Evolutionary conservation across 192 early-diverging fungal genomes (phyloP), one percentile per base, ranked within the genome.

Genomic region (Backusella psychrophila): DNA sequence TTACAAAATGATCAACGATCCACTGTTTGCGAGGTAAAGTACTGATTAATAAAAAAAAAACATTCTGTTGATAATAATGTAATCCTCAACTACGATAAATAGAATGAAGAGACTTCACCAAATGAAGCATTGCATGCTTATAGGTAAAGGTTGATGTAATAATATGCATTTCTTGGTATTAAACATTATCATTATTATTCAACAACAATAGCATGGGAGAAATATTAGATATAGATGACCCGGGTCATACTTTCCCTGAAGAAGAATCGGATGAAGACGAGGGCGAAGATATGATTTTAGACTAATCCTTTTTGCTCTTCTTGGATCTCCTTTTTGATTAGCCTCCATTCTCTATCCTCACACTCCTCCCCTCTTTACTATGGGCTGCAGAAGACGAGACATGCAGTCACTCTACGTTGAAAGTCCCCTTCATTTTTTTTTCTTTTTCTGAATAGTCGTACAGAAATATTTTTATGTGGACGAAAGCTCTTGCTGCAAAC

Each of bases 201-300:
- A 38, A 66, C 59, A 17, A 44, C 14, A 44, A 74, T 41, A 74
- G 56, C 21, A 66, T 67, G 65, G 66, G 44, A 3, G 41, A 75
- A 46, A 34, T 42, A 67, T 34, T 66, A 17, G 74, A 46, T 46
- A 21, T 42, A 26, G 74, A 75, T 0, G 66, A 67, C 26, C 44
- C 73, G 31, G 38, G 56, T 23, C 59, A 68, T 41, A 65, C 65
- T 35, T 75, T 46, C 44, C 33, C 44, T 4, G 74, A 75, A 9
- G 74, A 75, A 36, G 74, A 66, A n/a, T 49, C 66, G 17, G 74
- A 75, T 31, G 74, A 75, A 26, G 65, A 67, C 15, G 65, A 41
- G 21, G 2, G 19, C 5, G 63, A 75, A 29, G 29, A 65, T 29
- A 38, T 59, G 26, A 65, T 67, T 19, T 34, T 44, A 31, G 65